Conservation (phyloP, 306 rosid genomes). For the Citrullus amarus region DNA sequence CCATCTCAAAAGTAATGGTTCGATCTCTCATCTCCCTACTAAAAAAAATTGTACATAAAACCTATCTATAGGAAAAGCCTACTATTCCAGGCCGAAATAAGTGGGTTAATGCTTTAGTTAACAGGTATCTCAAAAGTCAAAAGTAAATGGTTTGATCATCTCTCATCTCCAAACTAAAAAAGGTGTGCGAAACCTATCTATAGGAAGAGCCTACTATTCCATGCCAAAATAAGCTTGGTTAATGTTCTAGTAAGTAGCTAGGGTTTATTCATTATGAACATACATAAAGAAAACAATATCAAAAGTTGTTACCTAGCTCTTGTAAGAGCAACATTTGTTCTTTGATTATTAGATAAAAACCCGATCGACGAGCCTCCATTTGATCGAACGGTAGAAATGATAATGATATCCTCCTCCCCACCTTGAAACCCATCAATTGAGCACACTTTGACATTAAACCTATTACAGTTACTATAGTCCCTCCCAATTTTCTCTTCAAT, state of each 20-base stretch:
- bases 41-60: too few species aligned
- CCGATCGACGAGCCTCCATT: constrained; percentile 21
- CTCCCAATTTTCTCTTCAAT: constrained; percentile 34
- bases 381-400: constrained; percentile 57
- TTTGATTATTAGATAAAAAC: constrained; percentile 36
- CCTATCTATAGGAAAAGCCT: too few species aligned
- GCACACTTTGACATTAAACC: constrained; percentile 51
- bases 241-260: not conserved
- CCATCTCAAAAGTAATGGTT: too few species aligned
- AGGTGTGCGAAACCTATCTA: too few species aligned
- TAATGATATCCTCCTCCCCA: constrained; percentile 59
- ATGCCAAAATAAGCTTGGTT: too few species aligned
- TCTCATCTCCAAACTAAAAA: too few species aligned
- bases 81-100: too few species aligned
- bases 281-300: not conserved
- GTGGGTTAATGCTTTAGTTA: too few species aligned
- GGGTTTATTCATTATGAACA: not conserved
- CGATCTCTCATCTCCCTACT: too few species aligned
- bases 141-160: too few species aligned
- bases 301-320: constrained; percentile 21
- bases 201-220: too few species aligned
- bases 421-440: constrained; percentile 77
- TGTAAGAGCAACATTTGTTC: constrained; percentile 47
- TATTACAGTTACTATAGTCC: constrained; percentile 17
- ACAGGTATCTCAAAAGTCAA: too few species aligned